Evolutionary conservation across 23 red algal genomes (phyloP).

Genomic region (Cyanidioschyzon merolae): DNA sequence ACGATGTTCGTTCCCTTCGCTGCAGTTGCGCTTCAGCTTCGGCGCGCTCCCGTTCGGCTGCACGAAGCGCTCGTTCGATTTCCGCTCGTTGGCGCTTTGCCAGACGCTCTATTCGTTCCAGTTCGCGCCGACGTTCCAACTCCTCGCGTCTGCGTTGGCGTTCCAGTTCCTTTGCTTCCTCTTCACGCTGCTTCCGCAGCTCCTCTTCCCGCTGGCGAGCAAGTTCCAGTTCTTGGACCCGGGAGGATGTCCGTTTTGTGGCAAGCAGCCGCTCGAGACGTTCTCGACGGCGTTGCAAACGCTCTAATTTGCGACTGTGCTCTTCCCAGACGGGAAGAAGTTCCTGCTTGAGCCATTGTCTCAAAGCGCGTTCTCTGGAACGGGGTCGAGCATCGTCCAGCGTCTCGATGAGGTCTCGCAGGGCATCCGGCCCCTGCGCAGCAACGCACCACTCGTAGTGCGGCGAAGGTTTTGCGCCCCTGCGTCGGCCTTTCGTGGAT

Average conservation of each 20-base stretch:
- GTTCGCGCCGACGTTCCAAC: not conserved
- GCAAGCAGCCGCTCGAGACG: not conserved
- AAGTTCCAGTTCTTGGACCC: not conserved
- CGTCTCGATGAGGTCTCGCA: not conserved
- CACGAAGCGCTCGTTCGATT: conserved; percentile 1
- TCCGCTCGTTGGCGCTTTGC: not conserved
- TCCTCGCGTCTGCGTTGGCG: not conserved
- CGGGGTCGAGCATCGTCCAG: conserved; percentile 1
- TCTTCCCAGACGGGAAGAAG: not conserved
- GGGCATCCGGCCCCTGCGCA: not conserved
- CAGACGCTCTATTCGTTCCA: not conserved
- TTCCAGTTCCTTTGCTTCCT: not conserved
- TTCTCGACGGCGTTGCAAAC: not conserved
- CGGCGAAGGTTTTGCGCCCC: not conserved
- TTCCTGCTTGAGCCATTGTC: not conserved
- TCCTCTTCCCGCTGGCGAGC: conserved; percentile 14
- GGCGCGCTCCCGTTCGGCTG: not conserved
- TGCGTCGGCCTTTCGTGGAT: not conserved
- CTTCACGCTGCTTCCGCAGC: not conserved
- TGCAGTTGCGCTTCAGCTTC: not conserved
- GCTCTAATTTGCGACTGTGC: conserved; percentile 10
- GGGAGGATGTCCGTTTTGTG: not conserved
- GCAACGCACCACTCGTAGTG: not conserved
- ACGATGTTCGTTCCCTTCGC: not conserved
- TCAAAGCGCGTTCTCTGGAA: not conserved